phyloP scores from a whole-genome alignment of 495 filamentous ascomycete genomes.

The Cryomyces antarcticus region DNA sequence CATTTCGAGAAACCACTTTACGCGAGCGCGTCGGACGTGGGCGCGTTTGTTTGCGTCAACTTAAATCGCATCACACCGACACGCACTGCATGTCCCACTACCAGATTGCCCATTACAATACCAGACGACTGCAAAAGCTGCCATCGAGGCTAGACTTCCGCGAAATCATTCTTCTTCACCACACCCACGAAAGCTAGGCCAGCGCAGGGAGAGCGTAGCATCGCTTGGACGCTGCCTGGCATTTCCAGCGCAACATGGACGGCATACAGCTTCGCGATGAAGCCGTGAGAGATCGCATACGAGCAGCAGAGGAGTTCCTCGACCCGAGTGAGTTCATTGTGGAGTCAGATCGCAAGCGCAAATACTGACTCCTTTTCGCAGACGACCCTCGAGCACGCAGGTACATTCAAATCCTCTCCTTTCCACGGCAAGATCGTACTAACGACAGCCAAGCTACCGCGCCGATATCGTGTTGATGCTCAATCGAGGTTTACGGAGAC shows the following conservation, averaged over 20 bases:
- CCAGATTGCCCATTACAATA: too few relatives aligned
- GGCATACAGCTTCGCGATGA: conserved; percentile 58
- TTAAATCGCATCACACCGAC: too few relatives aligned
- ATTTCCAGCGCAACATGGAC: conserved; percentile 33
- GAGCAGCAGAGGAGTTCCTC: conserved; percentile 64
- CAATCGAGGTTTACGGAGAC: conserved; percentile 59
- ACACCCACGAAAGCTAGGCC: too few relatives aligned
- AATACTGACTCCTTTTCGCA: conserved; percentile 13
- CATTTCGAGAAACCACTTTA: too few relatives aligned
- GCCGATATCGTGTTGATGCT: conserved; percentile 85
- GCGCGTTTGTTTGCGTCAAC: too few relatives aligned
- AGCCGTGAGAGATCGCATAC: conserved; percentile 57
- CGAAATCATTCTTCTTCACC: too few relatives aligned
- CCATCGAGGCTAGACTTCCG: too few relatives aligned
- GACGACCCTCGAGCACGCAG: conserved; percentile 41
- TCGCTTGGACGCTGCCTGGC: too few relatives aligned
- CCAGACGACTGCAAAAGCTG: too few relatives aligned
- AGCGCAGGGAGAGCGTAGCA: too few relatives aligned
- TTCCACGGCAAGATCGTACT: neutral
- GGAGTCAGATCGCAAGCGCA: neutral
- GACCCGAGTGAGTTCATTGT: conserved; percentile 46
- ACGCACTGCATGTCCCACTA: too few relatives aligned
- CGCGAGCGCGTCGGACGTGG: too few relatives aligned
- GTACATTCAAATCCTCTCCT: conserved; percentile 25
- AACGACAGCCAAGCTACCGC: conserved; percentile 35